Conservation (phyloP, 768 basidiomycete species). For the Candolleomyces eurysporus region DNA sequence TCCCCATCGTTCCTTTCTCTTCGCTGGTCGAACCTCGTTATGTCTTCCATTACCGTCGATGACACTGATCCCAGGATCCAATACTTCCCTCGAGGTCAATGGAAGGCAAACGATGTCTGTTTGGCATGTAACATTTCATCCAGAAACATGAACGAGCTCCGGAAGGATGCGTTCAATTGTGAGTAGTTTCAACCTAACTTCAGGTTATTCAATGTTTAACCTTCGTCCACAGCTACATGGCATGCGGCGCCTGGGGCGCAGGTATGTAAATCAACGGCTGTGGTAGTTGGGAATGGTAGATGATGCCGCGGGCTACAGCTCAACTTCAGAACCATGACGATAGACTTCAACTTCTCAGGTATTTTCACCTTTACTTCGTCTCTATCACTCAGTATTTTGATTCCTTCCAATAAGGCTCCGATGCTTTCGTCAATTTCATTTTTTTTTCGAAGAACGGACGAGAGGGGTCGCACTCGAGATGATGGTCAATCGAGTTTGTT, state of each 20-base stretch:
- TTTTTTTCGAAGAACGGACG: background rate
- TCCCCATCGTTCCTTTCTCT: background rate
- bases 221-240: background rate
- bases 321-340: background rate
- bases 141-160: background rate
- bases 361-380: background rate
- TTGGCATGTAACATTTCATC: background rate
- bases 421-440: background rate
- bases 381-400: background rate
- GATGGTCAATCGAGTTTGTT: background rate
- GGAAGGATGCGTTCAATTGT: background rate
- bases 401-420: background rate
- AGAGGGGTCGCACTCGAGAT: background rate
- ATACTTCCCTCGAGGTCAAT: background rate
- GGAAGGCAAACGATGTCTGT: background rate
- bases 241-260: background rate
- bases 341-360: background rate
- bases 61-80: background rate
- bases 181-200: background rate
- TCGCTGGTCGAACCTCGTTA: slow-evolving; percentile 2
- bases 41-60: slow-evolving; percentile 1
- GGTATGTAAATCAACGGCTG: background rate
- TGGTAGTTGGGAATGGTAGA: background rate
- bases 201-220: background rate
- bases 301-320: background rate